Conservation (phyloP, 2,329 filamentous ascomycete genomes). For the Diaporthe caulivora region DNA sequence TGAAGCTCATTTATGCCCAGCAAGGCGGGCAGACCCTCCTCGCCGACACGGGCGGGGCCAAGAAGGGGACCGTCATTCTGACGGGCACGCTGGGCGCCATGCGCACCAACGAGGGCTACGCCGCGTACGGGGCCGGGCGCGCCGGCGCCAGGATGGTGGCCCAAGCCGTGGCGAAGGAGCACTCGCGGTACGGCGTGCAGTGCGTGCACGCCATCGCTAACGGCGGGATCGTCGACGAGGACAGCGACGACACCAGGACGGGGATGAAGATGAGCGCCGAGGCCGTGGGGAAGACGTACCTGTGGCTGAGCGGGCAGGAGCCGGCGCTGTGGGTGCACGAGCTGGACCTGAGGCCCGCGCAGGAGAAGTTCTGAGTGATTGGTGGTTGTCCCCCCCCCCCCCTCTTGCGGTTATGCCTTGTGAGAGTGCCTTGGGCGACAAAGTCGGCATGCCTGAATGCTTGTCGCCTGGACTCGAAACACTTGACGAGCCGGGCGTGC, state of each 20-base stretch:
- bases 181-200: conserved; percentile 67
- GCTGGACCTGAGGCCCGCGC: conserved; percentile 34
- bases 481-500: background rate
- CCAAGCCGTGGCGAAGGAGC: conserved; percentile 67
- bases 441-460: background rate
- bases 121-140: conserved; percentile 66
- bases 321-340: conserved; percentile 36
- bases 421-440: background rate
- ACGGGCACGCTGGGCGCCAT: conserved; percentile 67
- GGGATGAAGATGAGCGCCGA: conserved; percentile 70
- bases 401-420: background rate
- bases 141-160: conserved; percentile 66
- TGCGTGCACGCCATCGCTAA: conserved; percentile 72
- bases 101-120: conserved; percentile 65
- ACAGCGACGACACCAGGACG: conserved; percentile 58
- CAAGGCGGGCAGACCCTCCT: conserved; percentile 60
- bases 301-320: conserved; percentile 51
- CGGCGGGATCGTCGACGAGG: conserved; percentile 63
- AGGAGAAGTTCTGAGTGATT: conserved; percentile 33
- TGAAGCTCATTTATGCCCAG: conserved; percentile 64
- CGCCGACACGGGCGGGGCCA: conserved; percentile 56
- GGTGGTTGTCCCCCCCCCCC: background rate
- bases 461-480: conserved; percentile 5
- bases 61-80: conserved; percentile 70
- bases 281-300: conserved; percentile 67